Base-by-base conservation (phyloP, 2,329 filamentous ascomycete genomes). In the Aspergillus sp. region DNA sequence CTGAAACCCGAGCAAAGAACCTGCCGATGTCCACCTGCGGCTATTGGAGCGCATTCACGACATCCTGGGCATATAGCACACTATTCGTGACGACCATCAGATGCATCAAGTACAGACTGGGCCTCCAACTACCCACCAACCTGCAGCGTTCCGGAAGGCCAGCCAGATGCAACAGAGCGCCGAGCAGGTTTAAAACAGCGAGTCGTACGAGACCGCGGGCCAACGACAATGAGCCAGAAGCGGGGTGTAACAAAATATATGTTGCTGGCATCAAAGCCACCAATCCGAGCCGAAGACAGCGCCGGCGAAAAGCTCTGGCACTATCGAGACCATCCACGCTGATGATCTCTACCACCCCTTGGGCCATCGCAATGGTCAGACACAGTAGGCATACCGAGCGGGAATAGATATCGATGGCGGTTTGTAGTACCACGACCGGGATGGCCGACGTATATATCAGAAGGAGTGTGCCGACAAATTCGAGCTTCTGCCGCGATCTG, bases 371-470 rank as follows among this genome's bases (percentile, higher is more conserved):
- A 43, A 43, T 47, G 21, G 44, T 17, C 14, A 47, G 44, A 24
- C 21, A 47, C 23, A 47, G 23, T 24, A 47, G 44, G 7, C 21
- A 24, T 27, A 8, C 23, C 14, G 14, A 47, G 21, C 14, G 44
- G 44, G 44, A 27, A 27, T 47, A 47, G 21, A 47, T 47, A 47
- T 43, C n/a, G 40, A 11, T 9, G n/a, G 40, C 40, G 40, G 15
- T 43, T 43, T 43, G 40, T 8, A 17, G 40, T 19, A 53, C 43
- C 54, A 53, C 51, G 4, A 53, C 35, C 31, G 52, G 57, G 40
- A 62, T 24, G 15, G 57, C 47, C 12, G 46, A 23, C 5, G 57
- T 49, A 31, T 39, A 62, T 15, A 62, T 62, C 7, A 62, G 54
- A 24, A 60, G 14, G 12, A 59, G 40, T 12, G 17, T 45, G 12